Conservation (phyloP, 2,329 filamentous ascomycete species). For the Ophiognomonia clavigignenti-juglandacearum region DNA sequence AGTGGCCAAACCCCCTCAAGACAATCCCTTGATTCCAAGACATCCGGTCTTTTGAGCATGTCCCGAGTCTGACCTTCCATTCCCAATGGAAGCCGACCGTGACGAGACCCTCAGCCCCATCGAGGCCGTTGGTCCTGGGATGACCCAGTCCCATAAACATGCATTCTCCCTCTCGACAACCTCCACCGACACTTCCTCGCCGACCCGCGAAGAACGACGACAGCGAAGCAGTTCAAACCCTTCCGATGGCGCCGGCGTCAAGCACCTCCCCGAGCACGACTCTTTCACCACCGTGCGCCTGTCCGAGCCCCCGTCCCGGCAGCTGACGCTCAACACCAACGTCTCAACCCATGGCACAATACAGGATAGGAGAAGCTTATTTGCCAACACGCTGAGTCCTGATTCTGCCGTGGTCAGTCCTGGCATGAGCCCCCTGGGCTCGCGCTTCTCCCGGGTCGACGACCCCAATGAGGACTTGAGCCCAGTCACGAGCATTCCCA, state of each 20-base stretch:
- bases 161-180: conserved; percentile 12
- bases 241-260: conserved; percentile 14
- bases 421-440: conserved; percentile 11
- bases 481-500: conserved; percentile 16
- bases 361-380: conserved; percentile 19
- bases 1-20: conserved; percentile 1
- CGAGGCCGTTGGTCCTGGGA: neutral
- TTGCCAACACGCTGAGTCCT: conserved; percentile 17
- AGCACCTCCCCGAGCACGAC: conserved; percentile 35
- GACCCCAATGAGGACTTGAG: conserved; percentile 18
- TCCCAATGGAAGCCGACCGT: conserved; percentile 16
- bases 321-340: conserved; percentile 25
- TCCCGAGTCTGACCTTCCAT: conserved; percentile 7
- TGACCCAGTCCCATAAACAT: conserved; percentile 6
- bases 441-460: conserved; percentile 9
- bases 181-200: neutral
- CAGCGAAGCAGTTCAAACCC: conserved; percentile 17
- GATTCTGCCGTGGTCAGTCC: conserved; percentile 6
- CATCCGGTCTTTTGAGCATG: conserved; percentile 1
- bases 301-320: conserved; percentile 42
- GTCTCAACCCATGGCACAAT: conserved; percentile 20
- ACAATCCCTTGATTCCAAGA: conserved; percentile 2
- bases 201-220: conserved; percentile 7
- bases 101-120: conserved; percentile 5
- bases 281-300: conserved; percentile 66